A percentile compares a stretch with the other conserved stretches of the same genome.
phyloP scores from a whole-genome alignment of 306 rosid species.

The Astragalus membranaceus region DNA sequence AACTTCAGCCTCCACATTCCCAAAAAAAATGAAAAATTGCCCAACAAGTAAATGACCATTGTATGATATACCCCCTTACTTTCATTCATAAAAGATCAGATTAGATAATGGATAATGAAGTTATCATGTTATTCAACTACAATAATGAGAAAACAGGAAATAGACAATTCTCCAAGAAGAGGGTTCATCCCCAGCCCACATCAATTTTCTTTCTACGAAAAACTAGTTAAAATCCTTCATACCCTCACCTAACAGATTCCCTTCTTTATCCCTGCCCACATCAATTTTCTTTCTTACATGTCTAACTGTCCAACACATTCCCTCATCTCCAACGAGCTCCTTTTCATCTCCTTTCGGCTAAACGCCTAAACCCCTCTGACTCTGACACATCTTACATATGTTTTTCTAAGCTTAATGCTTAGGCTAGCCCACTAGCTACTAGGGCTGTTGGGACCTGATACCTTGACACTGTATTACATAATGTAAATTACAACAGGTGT shows the following conservation, averaged over 20 bases:
- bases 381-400: too few relatives aligned
- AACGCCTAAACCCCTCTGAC: too few relatives aligned
- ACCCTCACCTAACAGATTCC: neutral
- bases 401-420: too few relatives aligned
- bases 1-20: neutral
- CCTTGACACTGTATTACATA: neutral
- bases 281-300: neutral
- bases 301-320: neutral
- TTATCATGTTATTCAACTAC: neutral
- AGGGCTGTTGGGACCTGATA: neutral
- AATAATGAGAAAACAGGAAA: neutral
- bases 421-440: neutral
- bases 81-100: neutral
- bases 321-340: neutral
- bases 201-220: neutral
- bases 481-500: neutral
- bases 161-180: neutral
- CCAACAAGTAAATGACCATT: neutral
- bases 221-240: neutral
- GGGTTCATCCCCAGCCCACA: neutral
- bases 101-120: neutral
- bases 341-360: neutral
- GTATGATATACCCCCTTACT: neutral
- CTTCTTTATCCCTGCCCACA: neutral
- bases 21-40: neutral